Evolutionary conservation across 2,329 filamentous ascomycete species (phyloP), one percentile per base, ranked within the genome.

Genomic region (Nothophoma quercina): DNA sequence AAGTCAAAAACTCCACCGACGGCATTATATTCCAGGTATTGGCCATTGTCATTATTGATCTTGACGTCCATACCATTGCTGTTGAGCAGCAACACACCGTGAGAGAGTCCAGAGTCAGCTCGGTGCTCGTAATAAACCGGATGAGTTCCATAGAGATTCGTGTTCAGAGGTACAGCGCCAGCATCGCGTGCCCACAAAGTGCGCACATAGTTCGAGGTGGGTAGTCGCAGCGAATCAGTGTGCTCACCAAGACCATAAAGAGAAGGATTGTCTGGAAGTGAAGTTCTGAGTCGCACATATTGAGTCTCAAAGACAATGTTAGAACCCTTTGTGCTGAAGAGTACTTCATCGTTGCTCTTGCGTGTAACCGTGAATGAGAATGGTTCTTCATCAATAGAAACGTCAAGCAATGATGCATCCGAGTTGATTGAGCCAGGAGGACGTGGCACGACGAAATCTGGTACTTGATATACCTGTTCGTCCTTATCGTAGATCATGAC

Each of bases 211-310:
- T 88, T 82, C 25, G 82, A 85, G 0, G 85, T 89, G 49, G 86
- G 85, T 48, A 92, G 78, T 45, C 83, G 81, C 60, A 91, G 82
- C 4, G 85, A 79, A 62, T 92, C 89, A 1, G 85, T 87, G 67
- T 91, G 88, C 73, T 93, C 89, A 25, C 90, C 90, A 1, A 93
- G 79, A 0, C 90, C 90, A 65, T 93, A 93, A 2, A 95, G 75
- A 60, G 86, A 83, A 0, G 89, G 88, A 42, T 85, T 79, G 1
- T 83, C 73, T 0, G 90, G 89, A 10, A 93, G 78, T 46, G 80
- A 82, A 1, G 90, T 93, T 41, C 88, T 81, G 51, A 93, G 77
- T 15, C 87, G 83, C 33, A 93, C 73, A 62, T 91, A 93, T 70
- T 93, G 89, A 2, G 83, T 84, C 73, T 93, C 87, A 60, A 92